Conservation (phyloP, 257 asterid genomes). For the Jacaranda copaia region DNA sequence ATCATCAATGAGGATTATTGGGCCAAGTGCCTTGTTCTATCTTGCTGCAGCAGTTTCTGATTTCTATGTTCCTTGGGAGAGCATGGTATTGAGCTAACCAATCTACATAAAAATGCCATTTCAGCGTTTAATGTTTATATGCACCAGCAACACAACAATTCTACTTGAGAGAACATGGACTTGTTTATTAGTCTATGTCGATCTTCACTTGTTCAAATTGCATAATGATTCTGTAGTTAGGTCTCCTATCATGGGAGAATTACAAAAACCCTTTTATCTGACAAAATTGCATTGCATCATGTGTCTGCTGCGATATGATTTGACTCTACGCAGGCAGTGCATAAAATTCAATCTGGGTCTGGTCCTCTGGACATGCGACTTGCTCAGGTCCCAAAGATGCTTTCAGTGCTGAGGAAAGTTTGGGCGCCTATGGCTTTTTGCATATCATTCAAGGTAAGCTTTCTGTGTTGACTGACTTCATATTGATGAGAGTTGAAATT, state of each 20-base stretch:
- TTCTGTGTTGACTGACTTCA: background rate
- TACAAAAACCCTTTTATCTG: no score
- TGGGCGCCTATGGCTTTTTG: slow-evolving; percentile 97
- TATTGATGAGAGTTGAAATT: no score
- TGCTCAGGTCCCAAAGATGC: slow-evolving; percentile 95
- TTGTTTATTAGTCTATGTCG: background rate
- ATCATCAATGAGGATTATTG: slow-evolving; percentile 63
- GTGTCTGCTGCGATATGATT: slow-evolving; percentile 6
- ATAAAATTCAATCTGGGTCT: slow-evolving; percentile 90
- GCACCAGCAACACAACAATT: background rate
- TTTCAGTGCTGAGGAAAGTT: slow-evolving; percentile 75
- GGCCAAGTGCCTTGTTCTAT: slow-evolving; percentile 76
- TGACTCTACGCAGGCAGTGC: slow-evolving; percentile 56
- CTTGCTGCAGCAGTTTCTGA: slow-evolving; percentile 99
- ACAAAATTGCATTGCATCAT: background rate
- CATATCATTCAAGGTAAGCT: slow-evolving; percentile 85
- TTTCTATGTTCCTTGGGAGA: slow-evolving; percentile 97
- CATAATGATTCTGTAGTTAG: background rate
- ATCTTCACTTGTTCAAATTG: background rate
- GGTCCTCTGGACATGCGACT: slow-evolving; percentile 95
- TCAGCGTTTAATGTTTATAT: slow-evolving; percentile 7
- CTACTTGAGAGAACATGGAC: background rate
- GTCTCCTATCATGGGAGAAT: background rate
- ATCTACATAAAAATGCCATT: slow-evolving; percentile 7
- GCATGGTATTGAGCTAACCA: slow-evolving; percentile 65